A percentile compares a stretch with the other conserved stretches of the same genome.
phyloP scores from a whole-genome alignment of 805 yeast species.

The Gaillardinia entomophila region DNA sequence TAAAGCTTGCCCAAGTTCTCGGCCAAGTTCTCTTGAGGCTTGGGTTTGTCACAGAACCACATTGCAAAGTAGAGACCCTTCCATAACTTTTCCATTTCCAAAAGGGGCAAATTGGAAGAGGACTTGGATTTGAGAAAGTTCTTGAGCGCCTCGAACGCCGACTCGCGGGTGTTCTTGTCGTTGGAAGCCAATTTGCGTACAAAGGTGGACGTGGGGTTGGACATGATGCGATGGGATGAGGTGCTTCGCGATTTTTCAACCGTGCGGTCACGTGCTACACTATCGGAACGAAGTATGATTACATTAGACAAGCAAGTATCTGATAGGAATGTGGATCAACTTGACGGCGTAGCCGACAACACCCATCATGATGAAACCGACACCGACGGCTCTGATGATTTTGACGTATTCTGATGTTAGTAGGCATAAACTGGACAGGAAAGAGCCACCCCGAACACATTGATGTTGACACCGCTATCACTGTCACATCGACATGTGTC shows the following conservation, averaged over 20 bases:
- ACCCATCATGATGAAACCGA: slow-evolving; percentile 97
- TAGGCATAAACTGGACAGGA: too few species aligned
- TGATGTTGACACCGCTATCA: too few species aligned
- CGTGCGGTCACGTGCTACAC: not conserved
- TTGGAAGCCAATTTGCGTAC: slow-evolving; percentile 83
- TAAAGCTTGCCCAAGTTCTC: slow-evolving; percentile 58
- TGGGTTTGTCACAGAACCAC: slow-evolving; percentile 96
- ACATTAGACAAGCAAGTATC: slow-evolving; percentile 87
- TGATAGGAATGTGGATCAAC: slow-evolving; percentile 90
- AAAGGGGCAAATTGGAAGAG: slow-evolving; percentile 34
- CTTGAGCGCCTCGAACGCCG: slow-evolving; percentile 61
- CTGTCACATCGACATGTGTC: too few species aligned
- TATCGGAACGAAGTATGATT: not conserved
- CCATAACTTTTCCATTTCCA: slow-evolving; percentile 83
- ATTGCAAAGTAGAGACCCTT: slow-evolving; percentile 90
- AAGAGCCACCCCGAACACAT: too few species aligned
- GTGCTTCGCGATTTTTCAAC: not conserved
- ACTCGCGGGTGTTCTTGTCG: slow-evolving; percentile 66
- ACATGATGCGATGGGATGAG: slow-evolving; percentile 3
- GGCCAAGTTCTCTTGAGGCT: slow-evolving; percentile 85
- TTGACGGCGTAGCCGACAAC: slow-evolving; percentile 94
- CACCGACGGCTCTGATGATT: slow-evolving; percentile 91
- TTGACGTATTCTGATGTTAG: slow-evolving; percentile 66
- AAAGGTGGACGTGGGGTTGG: slow-evolving; percentile 43
- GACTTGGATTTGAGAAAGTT: slow-evolving; percentile 44